A percentile compares a stretch with the other conserved stretches of the same genome.
These are phyloP conservation scores for Boletus rufocinnamomeus DNA, from an alignment of 768 basidiomycete genomes.

Conservation along the genomic window DNA sequence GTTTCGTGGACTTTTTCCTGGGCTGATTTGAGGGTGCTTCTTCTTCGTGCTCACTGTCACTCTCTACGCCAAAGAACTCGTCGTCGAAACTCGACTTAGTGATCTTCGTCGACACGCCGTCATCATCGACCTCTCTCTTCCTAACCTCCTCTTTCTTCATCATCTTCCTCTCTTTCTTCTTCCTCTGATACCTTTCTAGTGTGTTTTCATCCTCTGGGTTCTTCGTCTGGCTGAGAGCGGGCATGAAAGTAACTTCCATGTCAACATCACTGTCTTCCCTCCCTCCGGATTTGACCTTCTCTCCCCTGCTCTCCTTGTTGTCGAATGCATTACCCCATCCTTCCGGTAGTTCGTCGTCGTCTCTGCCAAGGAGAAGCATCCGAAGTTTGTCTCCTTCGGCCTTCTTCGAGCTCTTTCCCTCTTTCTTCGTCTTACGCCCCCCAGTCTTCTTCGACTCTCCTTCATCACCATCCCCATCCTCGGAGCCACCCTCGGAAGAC, in stretches of 20 bases:
- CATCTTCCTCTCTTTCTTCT: constrained; percentile 87
- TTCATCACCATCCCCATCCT: constrained; percentile 23
- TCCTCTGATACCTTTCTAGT: constrained; percentile 84
- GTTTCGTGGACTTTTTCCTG: constrained; percentile 26
- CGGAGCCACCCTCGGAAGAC: constrained; percentile 58
- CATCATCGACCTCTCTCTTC: constrained; percentile 34
- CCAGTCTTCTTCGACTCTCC: constrained; percentile 5
- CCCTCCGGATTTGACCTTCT: constrained; percentile 3
- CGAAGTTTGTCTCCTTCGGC: constrained; percentile 71
- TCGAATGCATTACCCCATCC: constrained; percentile 67
- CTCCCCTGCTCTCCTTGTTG: constrained; percentile 11
- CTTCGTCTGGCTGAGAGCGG: constrained; percentile 66
- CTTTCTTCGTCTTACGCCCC: constrained; percentile 9
- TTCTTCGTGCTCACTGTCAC: constrained; percentile 29
- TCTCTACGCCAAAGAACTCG: constrained; percentile 71
- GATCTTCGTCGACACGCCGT: constrained; percentile 19
- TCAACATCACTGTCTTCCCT: constrained; percentile 56
- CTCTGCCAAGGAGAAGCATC: constrained; percentile 68
- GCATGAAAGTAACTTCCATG: constrained; percentile 95
- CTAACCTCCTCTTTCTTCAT: constrained; percentile 70
- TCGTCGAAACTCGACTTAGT: constrained; percentile 43
- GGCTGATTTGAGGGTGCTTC: constrained; percentile 24
- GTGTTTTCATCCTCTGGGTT: constrained; percentile 77
- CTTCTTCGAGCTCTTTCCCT: constrained; percentile 37
- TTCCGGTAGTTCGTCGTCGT: constrained; percentile 72